Evolutionary conservation across 2,329 filamentous ascomycete species (phyloP), one percentile per base, ranked within the genome.

Genomic region (Hymenoscyphus linearis): DNA sequence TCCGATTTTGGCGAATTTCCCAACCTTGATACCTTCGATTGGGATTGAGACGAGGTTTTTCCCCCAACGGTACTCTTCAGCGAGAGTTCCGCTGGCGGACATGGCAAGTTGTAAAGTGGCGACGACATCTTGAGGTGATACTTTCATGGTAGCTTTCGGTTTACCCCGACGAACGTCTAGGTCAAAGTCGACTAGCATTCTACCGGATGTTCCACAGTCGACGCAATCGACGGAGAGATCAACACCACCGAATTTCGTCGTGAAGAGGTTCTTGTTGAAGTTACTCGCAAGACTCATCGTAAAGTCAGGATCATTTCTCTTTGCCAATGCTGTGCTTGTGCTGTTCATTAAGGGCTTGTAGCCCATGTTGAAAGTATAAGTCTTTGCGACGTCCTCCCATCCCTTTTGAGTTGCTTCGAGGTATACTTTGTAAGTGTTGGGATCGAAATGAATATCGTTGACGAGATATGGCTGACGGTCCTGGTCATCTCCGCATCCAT

Each of bases 211-310:
- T 25, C 55, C 55, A 47, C 54, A 57, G 14, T 57, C 13, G n/a
- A 57, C 55, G 44, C 55, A 57, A 44, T 57, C 55, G 44, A 44
- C 55, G 5, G 36, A 57, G 12, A 57, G 37, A 18, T 57, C 55
- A 44, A 57, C 37, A 2, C 37, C 55, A n/a, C 37, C 47, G 18
- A 57, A 14, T 14, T 40, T 37, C 1, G 55, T 57, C n/a, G 55
- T 31, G 44, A 57, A 57, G 5, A 57, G 55, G 25, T 57, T 57
- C n/a, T 25, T 47, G 55, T 57, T 57, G 36, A 57, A 57, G 37
- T n/a, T 50, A 40, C 35, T 57, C 3, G 55, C 55, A 16, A 57
- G 55, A 57, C 55, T 57, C 55, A 57, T 57, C 14, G 37, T 37
- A 16, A 57, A 57, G 27, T 57, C 55, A 12, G 37, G 55, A 40